A percentile compares a stretch with the other conserved stretches of the same genome.
Evolutionary conservation across 2,329 filamentous ascomycete genomes (phyloP).

Genomic region (Torrubiella hemipterigena): DNA sequence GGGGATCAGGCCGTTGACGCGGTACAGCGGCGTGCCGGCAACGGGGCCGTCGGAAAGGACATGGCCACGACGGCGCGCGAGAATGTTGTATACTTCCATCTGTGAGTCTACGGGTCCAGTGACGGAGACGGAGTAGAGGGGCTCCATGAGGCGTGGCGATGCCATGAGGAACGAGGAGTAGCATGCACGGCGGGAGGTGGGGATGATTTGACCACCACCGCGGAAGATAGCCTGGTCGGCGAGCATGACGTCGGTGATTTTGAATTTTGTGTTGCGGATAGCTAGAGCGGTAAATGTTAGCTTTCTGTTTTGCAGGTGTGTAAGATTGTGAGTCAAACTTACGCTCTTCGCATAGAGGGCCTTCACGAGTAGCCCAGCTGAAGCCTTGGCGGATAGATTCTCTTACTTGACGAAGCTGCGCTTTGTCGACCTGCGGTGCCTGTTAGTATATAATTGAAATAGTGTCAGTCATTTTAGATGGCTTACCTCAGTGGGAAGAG

Average conservation of each 20-base stretch:
- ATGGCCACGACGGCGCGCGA: constrained; percentile 79
- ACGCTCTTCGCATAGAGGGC: constrained; percentile 95
- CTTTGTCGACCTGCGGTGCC: constrained; percentile 67
- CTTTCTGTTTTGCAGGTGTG: constrained; percentile 2
- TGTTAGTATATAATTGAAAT: constrained; percentile 9
- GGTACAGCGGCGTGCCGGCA: constrained; percentile 86
- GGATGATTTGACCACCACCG: constrained; percentile 94
- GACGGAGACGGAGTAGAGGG: constrained; percentile 85
- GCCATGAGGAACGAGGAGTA: constrained; percentile 98
- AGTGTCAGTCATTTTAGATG: no score
- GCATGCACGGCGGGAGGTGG: constrained; percentile 81
- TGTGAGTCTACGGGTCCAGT: constrained; percentile 85
- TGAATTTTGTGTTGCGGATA: constrained; percentile 96
- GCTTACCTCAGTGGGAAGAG: constrained; percentile 70
- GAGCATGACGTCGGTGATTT: constrained; percentile 79
- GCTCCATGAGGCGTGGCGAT: constrained; percentile 91
- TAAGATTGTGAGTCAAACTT: constrained; percentile 27
- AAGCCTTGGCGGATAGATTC: constrained; percentile 95
- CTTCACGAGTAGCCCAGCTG: constrained; percentile 91
- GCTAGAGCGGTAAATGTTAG: constrained; percentile 36
- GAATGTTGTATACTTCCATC: constrained; percentile 79
- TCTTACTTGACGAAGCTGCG: constrained; percentile 71
- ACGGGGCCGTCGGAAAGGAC: constrained; percentile 91
- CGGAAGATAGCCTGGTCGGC: constrained; percentile 87
- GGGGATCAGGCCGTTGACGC: constrained; percentile 79